A percentile compares a stretch with the other conserved stretches of the same genome.
phyloP scores from a whole-genome alignment of 2,329 filamentous ascomycete genomes.

The Periconia macrospinosa region DNA sequence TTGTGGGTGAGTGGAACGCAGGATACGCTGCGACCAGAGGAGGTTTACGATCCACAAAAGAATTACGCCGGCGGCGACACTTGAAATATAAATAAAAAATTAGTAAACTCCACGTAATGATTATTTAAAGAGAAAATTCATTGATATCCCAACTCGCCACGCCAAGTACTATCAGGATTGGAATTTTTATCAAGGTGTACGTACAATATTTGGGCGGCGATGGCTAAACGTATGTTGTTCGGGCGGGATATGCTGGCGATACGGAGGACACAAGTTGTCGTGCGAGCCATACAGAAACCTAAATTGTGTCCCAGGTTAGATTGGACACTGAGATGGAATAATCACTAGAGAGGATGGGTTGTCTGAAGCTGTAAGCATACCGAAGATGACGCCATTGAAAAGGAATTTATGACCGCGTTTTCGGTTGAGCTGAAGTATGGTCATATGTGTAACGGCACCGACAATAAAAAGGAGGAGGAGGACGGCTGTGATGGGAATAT shows the following conservation, averaged over 20 bases:
- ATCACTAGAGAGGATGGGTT: no score
- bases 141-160: no score
- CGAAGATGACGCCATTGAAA: conserved; percentile 44
- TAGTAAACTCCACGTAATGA: no score
- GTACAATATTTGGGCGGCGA: conserved; percentile 65
- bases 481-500: conserved; percentile 46
- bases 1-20: conserved; percentile 71
- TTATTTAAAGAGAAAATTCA: no score
- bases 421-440: conserved; percentile 44
- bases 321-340: background rate
- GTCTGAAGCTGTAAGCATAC: conserved; percentile 17
- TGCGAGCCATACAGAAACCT: conserved; percentile 49
- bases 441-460: conserved; percentile 46
- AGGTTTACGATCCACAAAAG: conserved; percentile 79
- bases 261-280: conserved; percentile 44
- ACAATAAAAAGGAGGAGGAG: conserved; percentile 47
- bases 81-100: no score
- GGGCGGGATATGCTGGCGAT: conserved; percentile 36
- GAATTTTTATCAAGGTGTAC: no score
- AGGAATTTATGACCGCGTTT: conserved; percentile 46
- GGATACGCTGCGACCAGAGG: conserved; percentile 72
- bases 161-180: no score
- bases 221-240: conserved; percentile 51
- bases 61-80: conserved; percentile 70
- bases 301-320: background rate